Percentiles rank a stretch among this genome's conserved stretches.
phyloP scores from a whole-genome alignment of 306 rosid species.

The Trifolium pratense region DNA sequence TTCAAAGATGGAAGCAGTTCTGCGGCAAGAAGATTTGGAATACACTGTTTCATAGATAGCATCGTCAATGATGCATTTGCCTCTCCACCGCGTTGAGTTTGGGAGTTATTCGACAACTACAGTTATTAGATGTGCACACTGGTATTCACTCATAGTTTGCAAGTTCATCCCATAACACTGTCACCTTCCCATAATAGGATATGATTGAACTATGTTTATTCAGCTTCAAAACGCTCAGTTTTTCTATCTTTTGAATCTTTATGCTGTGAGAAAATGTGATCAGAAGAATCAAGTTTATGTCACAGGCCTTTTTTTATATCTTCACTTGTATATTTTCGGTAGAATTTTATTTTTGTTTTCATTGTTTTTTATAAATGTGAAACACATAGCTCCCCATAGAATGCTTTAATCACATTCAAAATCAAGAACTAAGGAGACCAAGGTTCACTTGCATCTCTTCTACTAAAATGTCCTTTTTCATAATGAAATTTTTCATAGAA shows the following conservation, averaged over 20 bases:
- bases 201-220: too few relatives aligned
- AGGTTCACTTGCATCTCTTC: neutral
- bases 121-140: too few relatives aligned
- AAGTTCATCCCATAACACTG: neutral
- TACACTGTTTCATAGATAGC: neutral
- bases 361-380: neutral
- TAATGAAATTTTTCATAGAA: neutral
- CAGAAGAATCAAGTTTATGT: too few relatives aligned
- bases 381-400: neutral
- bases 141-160: neutral
- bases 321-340: too few relatives aligned
- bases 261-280: too few relatives aligned
- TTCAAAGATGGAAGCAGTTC: neutral
- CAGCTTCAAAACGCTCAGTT: too few relatives aligned
- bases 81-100: neutral
- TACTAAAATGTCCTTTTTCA: neutral
- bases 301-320: too few relatives aligned
- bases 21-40: neutral
- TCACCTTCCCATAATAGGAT: neutral
- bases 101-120: neutral
- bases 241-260: too few relatives aligned
- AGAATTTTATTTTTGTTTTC: too few relatives aligned
- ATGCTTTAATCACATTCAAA: neutral
- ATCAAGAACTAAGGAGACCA: neutral
- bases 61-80: neutral